Base-by-base conservation (phyloP, 2,329 filamentous ascomycete genomes). In the Pyrenochaeta sp. region DNA sequence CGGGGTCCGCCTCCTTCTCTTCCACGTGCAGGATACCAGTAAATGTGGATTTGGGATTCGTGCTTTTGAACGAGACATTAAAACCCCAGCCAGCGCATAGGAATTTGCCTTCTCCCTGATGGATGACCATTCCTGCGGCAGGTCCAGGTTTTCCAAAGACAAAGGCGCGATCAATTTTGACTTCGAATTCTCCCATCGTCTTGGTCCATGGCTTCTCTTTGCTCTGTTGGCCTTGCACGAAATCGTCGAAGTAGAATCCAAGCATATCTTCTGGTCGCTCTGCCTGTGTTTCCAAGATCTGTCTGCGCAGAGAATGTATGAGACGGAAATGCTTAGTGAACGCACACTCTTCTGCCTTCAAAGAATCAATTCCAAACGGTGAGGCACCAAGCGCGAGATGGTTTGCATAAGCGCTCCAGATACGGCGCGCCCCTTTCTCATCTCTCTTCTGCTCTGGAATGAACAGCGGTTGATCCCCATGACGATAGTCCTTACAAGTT, bases 391-490 rank as follows among this genome's bases (percentile, higher is more conserved):
- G 47, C 9, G 54, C 48, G 11, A 48, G 55, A 29, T 51, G 59
- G 11, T 51, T 61, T 11, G 51, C 59, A 24, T 64, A 64, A 1
- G 60, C 61, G 6, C 48, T 42, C 62, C 62, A 65, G 5, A 64
- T 48, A 1, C 62, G 51, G 14, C 62, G 47, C 3, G 54, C 55
- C 3, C 62, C 62, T 5, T 59, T 53, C 65, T 77, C 76, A 39
- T 80, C 78, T 9, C 78, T 69, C 4, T 77, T 67, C 52, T 81
- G 78, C 61, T 81, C 78, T 0, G 78, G 78, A 24, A 81, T 79
- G 49, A 81, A 80, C 0, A 81, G 66, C 0, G 76, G 69, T 48
- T 79, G 74, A 8, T 63, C 58, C 3, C 69, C 61, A 35, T 77
- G 74, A 3, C 71, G 58, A 45, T 79, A 81, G 18, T 74, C 69